Percentiles rank a stretch among this genome's conserved stretches.
phyloP scores from a whole-genome alignment of 2,329 filamentous ascomycete species.

The Triangularia setosa region DNA sequence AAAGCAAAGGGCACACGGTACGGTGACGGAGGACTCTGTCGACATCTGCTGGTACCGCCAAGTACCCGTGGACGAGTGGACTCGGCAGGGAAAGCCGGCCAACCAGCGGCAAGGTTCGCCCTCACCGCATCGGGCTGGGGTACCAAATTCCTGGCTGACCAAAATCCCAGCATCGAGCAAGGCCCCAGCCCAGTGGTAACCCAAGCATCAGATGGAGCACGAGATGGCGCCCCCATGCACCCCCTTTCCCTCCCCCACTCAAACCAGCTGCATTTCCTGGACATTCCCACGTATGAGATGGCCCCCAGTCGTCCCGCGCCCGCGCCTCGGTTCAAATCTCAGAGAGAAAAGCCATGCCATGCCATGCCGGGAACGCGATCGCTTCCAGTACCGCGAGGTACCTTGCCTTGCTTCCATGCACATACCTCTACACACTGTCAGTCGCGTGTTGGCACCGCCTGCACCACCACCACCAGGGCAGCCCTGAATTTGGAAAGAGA shows the following conservation, averaged over 20 bases:
- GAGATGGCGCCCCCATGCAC: constrained; percentile 15
- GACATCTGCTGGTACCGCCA: neutral
- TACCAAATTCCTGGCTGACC: constrained; percentile 18
- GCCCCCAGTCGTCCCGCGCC: too few relatives aligned
- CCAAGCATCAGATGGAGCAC: constrained; percentile 10
- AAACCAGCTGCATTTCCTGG: constrained; percentile 17
- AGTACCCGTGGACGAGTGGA: neutral
- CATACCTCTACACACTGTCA: too few relatives aligned
- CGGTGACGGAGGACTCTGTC: neutral
- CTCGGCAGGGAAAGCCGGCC: neutral
- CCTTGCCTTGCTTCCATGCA: too few relatives aligned
- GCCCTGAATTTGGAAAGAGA: neutral
- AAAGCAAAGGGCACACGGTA: neutral
- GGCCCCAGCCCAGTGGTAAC: constrained; percentile 22
- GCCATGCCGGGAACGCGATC: constrained; percentile 1
- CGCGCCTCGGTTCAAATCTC: constrained; percentile 14
- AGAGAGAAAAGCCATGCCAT: neutral
- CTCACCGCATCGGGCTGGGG: constrained; percentile 18
- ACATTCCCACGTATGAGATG: too few relatives aligned
- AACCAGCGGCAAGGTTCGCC: constrained; percentile 12
- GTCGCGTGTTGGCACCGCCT: too few relatives aligned
- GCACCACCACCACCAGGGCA: too few relatives aligned
- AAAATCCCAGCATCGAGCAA: constrained; percentile 18
- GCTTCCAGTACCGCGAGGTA: neutral
- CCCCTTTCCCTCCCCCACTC: constrained; percentile 7